Evolutionary conservation across 768 basidiomycete species (phyloP).

Genomic region (Artomyces pyxidatus): DNA sequence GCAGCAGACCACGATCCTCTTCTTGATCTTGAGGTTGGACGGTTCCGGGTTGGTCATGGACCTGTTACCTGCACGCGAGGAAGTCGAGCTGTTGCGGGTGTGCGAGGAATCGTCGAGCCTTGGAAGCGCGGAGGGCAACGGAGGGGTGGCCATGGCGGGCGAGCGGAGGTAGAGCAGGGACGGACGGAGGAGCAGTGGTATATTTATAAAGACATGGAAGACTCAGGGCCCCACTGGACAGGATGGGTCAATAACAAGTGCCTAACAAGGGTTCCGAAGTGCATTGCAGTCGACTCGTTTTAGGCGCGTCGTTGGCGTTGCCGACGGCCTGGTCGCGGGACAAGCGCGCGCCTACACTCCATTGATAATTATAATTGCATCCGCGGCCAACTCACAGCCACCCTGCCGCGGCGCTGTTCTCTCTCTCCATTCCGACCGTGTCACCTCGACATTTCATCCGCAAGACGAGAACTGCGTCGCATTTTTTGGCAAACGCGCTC

Average conservation of each 20-base stretch:
- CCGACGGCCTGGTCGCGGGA: too few relatives aligned
- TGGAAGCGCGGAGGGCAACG: neutral
- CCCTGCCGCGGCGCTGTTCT: too few relatives aligned
- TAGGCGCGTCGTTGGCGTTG: neutral
- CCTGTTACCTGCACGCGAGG: slow-evolving; percentile 1
- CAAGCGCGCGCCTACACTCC: too few relatives aligned
- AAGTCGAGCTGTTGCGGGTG: neutral
- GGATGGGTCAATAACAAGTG: too few relatives aligned
- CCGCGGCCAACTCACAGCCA: too few relatives aligned
- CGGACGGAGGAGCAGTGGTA: neutral
- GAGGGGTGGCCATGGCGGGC: neutral
- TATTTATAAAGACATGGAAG: neutral
- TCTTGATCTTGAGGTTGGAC: slow-evolving; percentile 1
- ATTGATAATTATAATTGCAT: too few relatives aligned
- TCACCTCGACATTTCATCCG: too few relatives aligned
- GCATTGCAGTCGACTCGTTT: neutral
- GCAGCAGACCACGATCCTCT: slow-evolving; percentile 61
- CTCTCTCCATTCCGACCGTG: too few relatives aligned
- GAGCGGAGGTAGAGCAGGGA: neutral
- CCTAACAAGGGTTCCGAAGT: too few relatives aligned
- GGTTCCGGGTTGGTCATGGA: slow-evolving; percentile 4
- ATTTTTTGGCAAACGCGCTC: too few relatives aligned
- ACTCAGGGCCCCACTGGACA: too few relatives aligned
- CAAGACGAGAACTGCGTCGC: too few relatives aligned
- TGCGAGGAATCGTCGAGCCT: neutral